Percentiles rank a stretch among this genome's conserved stretches.
phyloP scores from a whole-genome alignment of 495 filamentous ascomycete genomes.

The Aspergillus olivimuriae region DNA sequence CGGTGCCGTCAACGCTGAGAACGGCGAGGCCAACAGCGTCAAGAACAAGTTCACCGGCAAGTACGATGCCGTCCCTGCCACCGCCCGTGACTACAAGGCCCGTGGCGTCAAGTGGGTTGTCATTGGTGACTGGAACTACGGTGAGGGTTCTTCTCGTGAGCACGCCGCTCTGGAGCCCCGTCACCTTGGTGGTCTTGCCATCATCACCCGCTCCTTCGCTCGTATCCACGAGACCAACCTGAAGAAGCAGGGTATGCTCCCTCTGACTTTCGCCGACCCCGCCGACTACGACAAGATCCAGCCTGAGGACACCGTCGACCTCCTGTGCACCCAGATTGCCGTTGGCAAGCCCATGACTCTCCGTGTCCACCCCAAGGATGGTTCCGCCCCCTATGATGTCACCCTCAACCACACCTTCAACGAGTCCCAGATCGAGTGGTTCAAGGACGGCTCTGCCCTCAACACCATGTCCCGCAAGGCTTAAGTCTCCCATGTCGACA shows the following conservation, averaged over 20 bases:
- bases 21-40: constrained; percentile 97
- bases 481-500: constrained; percentile 23
- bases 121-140: constrained; percentile 99
- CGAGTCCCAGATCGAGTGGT: constrained; percentile 94
- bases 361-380: constrained; percentile 82
- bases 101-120: constrained; percentile 96
- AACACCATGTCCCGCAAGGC: constrained; percentile 92
- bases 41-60: constrained; percentile 83
- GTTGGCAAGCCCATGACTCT: constrained; percentile 94
- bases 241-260: constrained; percentile 99
- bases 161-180: constrained; percentile 96
- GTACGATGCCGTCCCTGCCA: constrained; percentile 82
- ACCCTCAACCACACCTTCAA: constrained; percentile 95
- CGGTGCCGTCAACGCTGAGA: constrained; percentile 90
- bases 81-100: constrained; percentile 97
- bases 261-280: constrained; percentile 87
- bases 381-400: constrained; percentile 63
- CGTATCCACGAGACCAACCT: constrained; percentile 99
- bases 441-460: constrained; percentile 90
- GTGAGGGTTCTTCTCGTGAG: constrained; percentile 94
- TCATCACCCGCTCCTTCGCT: constrained; percentile 93
- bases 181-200: constrained; percentile 93
- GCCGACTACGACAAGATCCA: constrained; percentile 97
- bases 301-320: constrained; percentile 84
- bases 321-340: constrained; percentile 82